Evolutionary conservation across 2,329 filamentous ascomycete genomes (phyloP).

Genomic region (Mollisiaceae sp.): DNA sequence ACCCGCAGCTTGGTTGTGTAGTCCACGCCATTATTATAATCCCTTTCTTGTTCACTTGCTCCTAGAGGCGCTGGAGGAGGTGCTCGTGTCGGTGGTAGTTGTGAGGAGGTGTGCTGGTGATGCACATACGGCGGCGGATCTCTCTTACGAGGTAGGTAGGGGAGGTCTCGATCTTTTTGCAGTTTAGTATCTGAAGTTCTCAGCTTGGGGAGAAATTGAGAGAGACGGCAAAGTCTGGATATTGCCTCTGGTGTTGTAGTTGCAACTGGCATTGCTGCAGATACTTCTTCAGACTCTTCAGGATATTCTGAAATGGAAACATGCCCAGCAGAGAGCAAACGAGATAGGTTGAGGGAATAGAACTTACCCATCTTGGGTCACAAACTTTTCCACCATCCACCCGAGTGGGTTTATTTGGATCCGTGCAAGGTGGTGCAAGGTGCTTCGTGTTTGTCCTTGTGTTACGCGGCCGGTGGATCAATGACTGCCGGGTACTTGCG

Average conservation of each 20-base stretch:
- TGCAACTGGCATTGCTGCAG: conserved; percentile 3
- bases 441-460: conserved; percentile 2
- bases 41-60: not conserved
- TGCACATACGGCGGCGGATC: not conserved
- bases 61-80: not conserved
- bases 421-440: not conserved
- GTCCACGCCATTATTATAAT: not conserved
- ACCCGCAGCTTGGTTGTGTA: not conserved
- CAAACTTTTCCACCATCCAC: conserved; percentile 1
- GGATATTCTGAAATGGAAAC: not conserved
- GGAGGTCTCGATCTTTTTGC: conserved; percentile 19
- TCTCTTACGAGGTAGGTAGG: not conserved
- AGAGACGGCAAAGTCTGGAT: conserved; percentile 25
- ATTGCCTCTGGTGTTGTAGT: not conserved
- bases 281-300: not conserved
- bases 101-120: not conserved
- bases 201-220: conserved; percentile 25
- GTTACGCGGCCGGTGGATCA: conserved; percentile 6
- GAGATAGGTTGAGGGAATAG: not conserved
- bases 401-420: not conserved
- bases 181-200: conserved; percentile 26
- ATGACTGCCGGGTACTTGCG: not conserved
- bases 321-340: not conserved
- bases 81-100: conserved; percentile 1
- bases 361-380: conserved; percentile 10